Evolutionary conservation across 202 grass and related monocot species (phyloP).

Genomic region (Setaria viridis): DNA sequence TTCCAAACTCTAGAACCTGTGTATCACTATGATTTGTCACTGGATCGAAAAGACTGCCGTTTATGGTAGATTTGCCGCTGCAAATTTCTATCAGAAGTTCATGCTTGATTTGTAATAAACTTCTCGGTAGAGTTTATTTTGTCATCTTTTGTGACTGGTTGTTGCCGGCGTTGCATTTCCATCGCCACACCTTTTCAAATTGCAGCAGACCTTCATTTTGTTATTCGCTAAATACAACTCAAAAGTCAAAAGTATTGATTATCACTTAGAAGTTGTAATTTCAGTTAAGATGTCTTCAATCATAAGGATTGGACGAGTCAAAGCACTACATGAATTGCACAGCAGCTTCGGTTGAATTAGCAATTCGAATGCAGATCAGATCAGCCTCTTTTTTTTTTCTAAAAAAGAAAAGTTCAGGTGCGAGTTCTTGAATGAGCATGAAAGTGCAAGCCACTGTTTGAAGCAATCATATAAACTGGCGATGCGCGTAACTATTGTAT

Average conservation of each 20-base stretch:
- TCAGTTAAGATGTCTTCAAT: not conserved
- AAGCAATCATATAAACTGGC: not conserved
- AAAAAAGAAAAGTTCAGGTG: not conserved
- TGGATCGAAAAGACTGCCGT: slow-evolving; percentile 18
- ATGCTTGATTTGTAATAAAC: slow-evolving; percentile 8
- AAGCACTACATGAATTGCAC: not conserved
- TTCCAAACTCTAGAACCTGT: slow-evolving; percentile 51
- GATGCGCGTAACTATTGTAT: not conserved
- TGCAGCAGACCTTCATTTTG: not conserved
- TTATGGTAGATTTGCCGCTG: slow-evolving; percentile 55
- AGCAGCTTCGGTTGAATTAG: not conserved
- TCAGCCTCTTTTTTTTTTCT: not conserved
- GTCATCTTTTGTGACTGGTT: not conserved
- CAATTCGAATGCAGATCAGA: not conserved
- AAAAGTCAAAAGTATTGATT: not conserved
- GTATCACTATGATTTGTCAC: slow-evolving; percentile 32
- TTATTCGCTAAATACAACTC: not conserved
- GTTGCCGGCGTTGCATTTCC: not conserved
- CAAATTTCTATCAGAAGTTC: slow-evolving; percentile 45
- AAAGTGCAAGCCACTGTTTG: slow-evolving; percentile 15
- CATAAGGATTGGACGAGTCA: not conserved
- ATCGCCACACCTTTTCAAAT: not conserved
- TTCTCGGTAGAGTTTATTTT: not conserved
- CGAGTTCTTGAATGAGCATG: slow-evolving; percentile 18
- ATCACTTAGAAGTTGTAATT: slow-evolving; percentile 7